A percentile compares a stretch with the other conserved stretches of the same genome.
Evolutionary conservation across 208 protist species (phyloP).

Genomic region (Trichomonas vaginalis): DNA sequence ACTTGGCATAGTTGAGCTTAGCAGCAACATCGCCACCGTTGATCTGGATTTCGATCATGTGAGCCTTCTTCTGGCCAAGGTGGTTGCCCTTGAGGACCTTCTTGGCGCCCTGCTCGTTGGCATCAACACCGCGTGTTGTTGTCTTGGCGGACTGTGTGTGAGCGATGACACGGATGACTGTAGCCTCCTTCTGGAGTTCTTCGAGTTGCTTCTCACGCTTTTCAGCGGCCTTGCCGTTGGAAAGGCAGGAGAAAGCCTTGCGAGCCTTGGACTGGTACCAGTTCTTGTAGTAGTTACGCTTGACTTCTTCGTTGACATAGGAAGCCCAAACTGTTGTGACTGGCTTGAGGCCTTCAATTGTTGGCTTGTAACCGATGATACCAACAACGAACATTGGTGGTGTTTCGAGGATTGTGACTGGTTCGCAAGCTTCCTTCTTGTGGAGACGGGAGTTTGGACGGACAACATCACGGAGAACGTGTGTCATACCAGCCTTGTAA

Average conservation of each 20-base stretch:
- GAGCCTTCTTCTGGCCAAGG: conserved; percentile 78
- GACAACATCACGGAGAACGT: no score
- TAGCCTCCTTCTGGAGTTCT: conserved; percentile 78
- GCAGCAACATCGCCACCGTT: no score
- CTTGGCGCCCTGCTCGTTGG: conserved; percentile 96
- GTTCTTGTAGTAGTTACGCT: not conserved
- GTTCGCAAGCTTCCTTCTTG: no score
- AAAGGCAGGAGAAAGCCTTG: not conserved
- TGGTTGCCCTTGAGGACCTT: conserved; percentile 77
- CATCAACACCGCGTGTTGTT: conserved; percentile 37
- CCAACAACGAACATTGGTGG: no score
- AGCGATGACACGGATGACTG: conserved; percentile 81
- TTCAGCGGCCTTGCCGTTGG: conserved; percentile 47
- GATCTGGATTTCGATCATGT: conserved; percentile 82
- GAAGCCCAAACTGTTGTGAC: not conserved
- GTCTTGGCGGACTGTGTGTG: conserved; percentile 88
- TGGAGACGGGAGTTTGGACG: no score
- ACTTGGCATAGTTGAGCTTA: no score
- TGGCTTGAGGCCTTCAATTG: not conserved
- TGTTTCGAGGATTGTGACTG: no score
- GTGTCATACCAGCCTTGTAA: no score
- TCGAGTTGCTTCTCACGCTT: conserved; percentile 60
- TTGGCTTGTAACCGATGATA: no score
- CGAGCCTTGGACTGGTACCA: not conserved
- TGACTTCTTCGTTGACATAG: not conserved